A percentile compares a stretch with the other conserved stretches of the same genome.
phyloP scores from a whole-genome alignment of 2,329 filamentous ascomycete genomes.

The Cladobotryum mycophilum region DNA sequence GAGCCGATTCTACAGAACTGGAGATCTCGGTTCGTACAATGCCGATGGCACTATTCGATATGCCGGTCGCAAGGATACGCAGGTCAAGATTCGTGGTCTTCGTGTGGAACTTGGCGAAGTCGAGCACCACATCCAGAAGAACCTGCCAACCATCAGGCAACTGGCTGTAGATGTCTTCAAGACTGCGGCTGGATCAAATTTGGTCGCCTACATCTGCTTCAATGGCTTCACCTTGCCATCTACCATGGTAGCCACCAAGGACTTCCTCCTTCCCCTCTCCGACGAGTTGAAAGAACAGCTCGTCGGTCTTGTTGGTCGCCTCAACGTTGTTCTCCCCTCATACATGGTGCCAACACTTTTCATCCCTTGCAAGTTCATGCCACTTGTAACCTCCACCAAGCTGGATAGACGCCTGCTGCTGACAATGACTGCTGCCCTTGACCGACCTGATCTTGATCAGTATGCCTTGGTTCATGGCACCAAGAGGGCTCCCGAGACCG shows the following conservation, averaged over 20 bases:
- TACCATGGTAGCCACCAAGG: background rate
- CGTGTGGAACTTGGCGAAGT: constrained; percentile 9
- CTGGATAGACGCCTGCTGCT: constrained; percentile 4
- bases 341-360: constrained; percentile 10
- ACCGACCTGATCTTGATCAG: background rate
- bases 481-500: constrained; percentile 1
- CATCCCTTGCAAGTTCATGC: constrained; percentile 8
- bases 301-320: background rate
- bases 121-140: constrained; percentile 3
- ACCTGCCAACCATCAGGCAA: background rate
- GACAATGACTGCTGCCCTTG: background rate
- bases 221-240: background rate
- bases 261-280: background rate
- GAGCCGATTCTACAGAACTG: background rate
- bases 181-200: background rate
- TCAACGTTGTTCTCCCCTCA: background rate
- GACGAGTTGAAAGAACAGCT: background rate
- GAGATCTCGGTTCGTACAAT: constrained; percentile 7
- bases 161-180: constrained; percentile 5
- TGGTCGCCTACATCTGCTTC: constrained; percentile 3
- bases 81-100: constrained; percentile 7
- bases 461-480: background rate
- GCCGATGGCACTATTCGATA: constrained; percentile 4
- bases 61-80: constrained; percentile 3
- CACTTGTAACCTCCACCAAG: constrained; percentile 8